Percentiles rank a stretch among this genome's conserved stretches.
These are phyloP conservation scores for Sugiyamaella castrensis DNA, from an alignment of 1,139 yeast genomes.

Conservation along the genomic window DNA sequence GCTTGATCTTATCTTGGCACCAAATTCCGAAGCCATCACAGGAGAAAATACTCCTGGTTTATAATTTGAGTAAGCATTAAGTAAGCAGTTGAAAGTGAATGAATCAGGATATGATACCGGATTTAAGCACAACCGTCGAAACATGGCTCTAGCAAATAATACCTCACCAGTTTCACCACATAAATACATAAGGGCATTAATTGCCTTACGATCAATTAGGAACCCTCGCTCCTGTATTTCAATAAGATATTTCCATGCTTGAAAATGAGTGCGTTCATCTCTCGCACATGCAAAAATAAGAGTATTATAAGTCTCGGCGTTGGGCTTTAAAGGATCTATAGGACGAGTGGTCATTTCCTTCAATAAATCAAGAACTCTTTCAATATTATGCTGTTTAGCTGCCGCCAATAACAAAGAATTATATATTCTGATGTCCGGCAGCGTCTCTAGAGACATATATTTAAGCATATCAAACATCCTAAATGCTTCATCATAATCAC, in stretches of 20 bases:
- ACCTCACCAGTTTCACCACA: conserved; percentile 80
- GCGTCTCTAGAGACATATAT: conserved; percentile 59
- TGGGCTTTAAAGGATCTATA: conserved; percentile 40
- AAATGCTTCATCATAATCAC: conserved; percentile 57
- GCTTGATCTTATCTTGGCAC: conserved; percentile 31
- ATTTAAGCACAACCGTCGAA: conserved; percentile 50
- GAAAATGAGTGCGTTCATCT: conserved; percentile 45
- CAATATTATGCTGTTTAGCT: conserved; percentile 58
- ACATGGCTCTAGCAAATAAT: conserved; percentile 68
- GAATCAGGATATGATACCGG: conserved; percentile 35
- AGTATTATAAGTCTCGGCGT: conserved; percentile 54
- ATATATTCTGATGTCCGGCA: conserved; percentile 67
- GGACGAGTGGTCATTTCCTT: conserved; percentile 57
- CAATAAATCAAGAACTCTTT: conserved; percentile 71
- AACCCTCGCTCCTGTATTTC: conserved; percentile 55
- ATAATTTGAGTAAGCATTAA: conserved; percentile 37
- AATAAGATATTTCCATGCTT: conserved; percentile 78
- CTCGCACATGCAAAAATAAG: conserved; percentile 74
- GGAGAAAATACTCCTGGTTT: conserved; percentile 37
- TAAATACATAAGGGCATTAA: conserved; percentile 67
- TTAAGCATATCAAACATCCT: conserved; percentile 83
- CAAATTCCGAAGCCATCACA: conserved; percentile 33
- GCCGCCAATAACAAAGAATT: conserved; percentile 68
- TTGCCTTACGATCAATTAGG: conserved; percentile 47
- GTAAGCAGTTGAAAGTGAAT: conserved; percentile 32